A percentile compares a stretch with the other conserved stretches of the same genome.
These are phyloP conservation scores for Bretschneidera sinensis DNA, from an alignment of 345 rosid species.

Conservation along the genomic window DNA sequence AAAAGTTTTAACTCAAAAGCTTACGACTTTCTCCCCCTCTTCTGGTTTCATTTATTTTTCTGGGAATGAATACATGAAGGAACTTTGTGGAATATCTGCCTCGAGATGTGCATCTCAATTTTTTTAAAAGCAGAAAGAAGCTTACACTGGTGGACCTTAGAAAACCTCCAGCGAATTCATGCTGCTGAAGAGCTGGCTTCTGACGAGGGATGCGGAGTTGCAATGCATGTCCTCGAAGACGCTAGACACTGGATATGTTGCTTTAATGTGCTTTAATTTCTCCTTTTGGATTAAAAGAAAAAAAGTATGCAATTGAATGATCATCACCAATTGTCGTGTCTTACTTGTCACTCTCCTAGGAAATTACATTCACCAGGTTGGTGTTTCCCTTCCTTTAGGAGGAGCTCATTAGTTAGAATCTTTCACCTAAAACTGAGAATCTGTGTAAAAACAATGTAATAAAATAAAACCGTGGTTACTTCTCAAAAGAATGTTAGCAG, in stretches of 20 bases:
- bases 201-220: conserved; percentile 85
- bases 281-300: no score
- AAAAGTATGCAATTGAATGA: no score
- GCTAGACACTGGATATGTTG: conserved; percentile 90
- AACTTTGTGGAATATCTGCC: conserved; percentile 81
- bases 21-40: background rate
- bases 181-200: conserved; percentile 82
- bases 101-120: conserved; percentile 81
- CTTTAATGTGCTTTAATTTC: conserved; percentile 13
- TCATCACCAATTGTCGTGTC: no score
- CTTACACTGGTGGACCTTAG: conserved; percentile 90
- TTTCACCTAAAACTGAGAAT: no score
- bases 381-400: no score
- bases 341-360: no score
- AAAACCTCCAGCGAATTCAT: conserved; percentile 91
- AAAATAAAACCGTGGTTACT: no score
- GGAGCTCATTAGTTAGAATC: no score
- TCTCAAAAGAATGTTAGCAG: no score
- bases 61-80: conserved; percentile 35
- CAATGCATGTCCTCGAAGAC: conserved; percentile 97
- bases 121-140: conserved; percentile 96
- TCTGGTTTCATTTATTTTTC: no score
- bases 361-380: no score
- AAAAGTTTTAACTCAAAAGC: background rate
- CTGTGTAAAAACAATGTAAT: no score